Evolutionary conservation across 1,139 yeast genomes (phyloP).

Genomic region (Casaregolazyma lundiana): DNA sequence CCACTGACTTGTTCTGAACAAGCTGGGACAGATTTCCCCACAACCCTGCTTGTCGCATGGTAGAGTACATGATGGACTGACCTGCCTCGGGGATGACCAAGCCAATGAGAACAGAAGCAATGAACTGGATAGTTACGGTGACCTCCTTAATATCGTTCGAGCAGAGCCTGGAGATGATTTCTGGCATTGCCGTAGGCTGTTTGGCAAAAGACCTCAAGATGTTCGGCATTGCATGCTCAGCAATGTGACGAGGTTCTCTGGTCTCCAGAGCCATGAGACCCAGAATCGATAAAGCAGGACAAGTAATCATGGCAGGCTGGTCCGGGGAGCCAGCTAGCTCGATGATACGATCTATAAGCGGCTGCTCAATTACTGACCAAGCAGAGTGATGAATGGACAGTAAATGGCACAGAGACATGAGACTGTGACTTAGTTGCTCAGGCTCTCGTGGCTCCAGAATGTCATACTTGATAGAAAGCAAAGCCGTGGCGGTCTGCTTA

Average conservation of each 20-base stretch:
- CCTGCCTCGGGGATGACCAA: slow-evolving; percentile 22
- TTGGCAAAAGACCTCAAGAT: slow-evolving; percentile 19
- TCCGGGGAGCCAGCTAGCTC: slow-evolving; percentile 22
- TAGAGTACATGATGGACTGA: slow-evolving; percentile 19
- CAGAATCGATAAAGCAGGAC: slow-evolving; percentile 28
- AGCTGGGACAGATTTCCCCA: slow-evolving; percentile 24
- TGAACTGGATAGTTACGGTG: slow-evolving; percentile 24
- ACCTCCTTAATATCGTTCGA: slow-evolving; percentile 25
- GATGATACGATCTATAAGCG: slow-evolving; percentile 22
- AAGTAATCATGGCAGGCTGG: slow-evolving; percentile 21
- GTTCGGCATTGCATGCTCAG: slow-evolving; percentile 18
- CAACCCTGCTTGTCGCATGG: slow-evolving; percentile 27
- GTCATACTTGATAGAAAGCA: slow-evolving; percentile 29
- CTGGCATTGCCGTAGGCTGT: slow-evolving; percentile 21
- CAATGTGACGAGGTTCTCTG: slow-evolving; percentile 14
- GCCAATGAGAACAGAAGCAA: slow-evolving; percentile 24
- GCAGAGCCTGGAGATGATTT: slow-evolving; percentile 21
- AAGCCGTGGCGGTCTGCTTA: slow-evolving; percentile 28
- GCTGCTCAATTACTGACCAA: slow-evolving; percentile 29
- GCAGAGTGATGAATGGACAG: slow-evolving; percentile 24
- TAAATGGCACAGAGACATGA: slow-evolving; percentile 25
- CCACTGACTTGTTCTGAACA: slow-evolving; percentile 25
- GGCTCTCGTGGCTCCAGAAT: slow-evolving; percentile 27
- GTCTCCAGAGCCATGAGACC: slow-evolving; percentile 26
- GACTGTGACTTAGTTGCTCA: slow-evolving; percentile 23